A percentile compares a stretch with the other conserved stretches of the same genome.
Conservation (phyloP, 1,139 yeast genomes). For the Taphrina deformans region DNA sequence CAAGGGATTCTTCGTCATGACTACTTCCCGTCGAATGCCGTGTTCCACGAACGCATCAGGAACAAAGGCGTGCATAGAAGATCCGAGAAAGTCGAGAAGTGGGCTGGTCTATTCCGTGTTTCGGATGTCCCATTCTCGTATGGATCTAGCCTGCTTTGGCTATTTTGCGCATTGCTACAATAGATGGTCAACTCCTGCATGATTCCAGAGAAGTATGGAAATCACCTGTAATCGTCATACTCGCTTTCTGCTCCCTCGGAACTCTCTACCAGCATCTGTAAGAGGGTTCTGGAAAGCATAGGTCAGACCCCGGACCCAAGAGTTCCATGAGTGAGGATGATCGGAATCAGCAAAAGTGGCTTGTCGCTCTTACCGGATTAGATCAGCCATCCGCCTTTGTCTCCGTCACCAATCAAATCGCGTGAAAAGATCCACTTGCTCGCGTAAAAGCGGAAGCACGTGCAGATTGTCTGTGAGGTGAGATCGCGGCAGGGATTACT, state of each 20-base stretch:
- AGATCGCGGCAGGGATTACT: not conserved
- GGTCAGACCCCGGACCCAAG: not conserved
- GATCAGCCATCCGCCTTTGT: not conserved
- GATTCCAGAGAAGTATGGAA: too few species aligned
- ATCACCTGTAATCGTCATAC: too few species aligned
- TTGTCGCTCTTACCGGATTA: not conserved
- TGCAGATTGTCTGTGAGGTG: not conserved
- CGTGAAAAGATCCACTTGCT: not conserved
- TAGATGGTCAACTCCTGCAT: too few species aligned
- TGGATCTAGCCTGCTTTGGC: not conserved
- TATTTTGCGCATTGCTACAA: too few species aligned
- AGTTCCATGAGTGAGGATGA: not conserved
- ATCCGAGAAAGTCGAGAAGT: constrained; percentile 6
- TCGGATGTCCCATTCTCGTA: not conserved
- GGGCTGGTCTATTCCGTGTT: constrained; percentile 8
- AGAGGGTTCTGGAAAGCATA: not conserved
- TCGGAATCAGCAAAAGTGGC: not conserved
- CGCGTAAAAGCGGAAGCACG: not conserved
- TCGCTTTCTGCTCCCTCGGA: too few species aligned
- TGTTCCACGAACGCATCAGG: constrained; percentile 5
- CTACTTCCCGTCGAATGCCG: not conserved
- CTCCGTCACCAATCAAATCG: not conserved
- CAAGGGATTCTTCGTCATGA: not conserved
- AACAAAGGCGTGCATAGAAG: constrained; percentile 1
- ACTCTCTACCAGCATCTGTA: not conserved